Percentiles rank a stretch among this genome's conserved stretches.
Evolutionary conservation across 2,329 filamentous ascomycete genomes (phyloP).

Genomic region (Arachnopeziza araneosa): DNA sequence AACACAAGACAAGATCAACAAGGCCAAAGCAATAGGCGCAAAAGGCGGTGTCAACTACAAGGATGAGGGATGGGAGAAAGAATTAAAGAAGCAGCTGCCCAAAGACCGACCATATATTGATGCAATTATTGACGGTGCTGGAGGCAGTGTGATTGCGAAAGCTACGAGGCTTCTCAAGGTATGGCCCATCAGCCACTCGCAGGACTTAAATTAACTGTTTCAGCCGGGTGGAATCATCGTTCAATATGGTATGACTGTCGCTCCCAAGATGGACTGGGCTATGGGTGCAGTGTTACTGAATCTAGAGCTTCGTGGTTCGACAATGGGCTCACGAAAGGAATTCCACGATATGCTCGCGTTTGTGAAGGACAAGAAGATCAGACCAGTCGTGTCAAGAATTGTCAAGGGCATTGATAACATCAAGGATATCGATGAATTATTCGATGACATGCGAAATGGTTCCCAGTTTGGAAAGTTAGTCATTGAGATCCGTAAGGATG

Average conservation of each 20-base stretch:
- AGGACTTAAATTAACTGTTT: constrained; percentile 1
- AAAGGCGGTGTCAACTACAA: constrained; percentile 79
- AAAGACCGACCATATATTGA: constrained; percentile 65
- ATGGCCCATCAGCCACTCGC: neutral
- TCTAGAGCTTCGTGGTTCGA: constrained; percentile 77
- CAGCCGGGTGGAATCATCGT: constrained; percentile 74
- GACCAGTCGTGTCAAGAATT: constrained; percentile 70
- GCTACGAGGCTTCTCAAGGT: constrained; percentile 64
- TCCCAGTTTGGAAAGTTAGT: constrained; percentile 92
- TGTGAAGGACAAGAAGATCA: constrained; percentile 66
- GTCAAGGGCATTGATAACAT: constrained; percentile 70
- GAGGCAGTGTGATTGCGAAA: constrained; percentile 74
- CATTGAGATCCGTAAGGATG: constrained; percentile 52
- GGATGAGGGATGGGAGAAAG: constrained; percentile 74
- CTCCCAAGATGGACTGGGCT: constrained; percentile 77
- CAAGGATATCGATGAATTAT: constrained; percentile 73
- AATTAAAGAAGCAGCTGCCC: constrained; percentile 58
- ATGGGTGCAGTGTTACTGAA: constrained; percentile 85
- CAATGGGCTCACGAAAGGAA: constrained; percentile 87
- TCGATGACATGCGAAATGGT: constrained; percentile 81
- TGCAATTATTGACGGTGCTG: constrained; percentile 84
- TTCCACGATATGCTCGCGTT: constrained; percentile 89
- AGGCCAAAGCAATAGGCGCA: constrained; percentile 67
- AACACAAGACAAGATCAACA: constrained; percentile 62
- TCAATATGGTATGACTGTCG: constrained; percentile 85